phyloP scores from a whole-genome alignment of 2,329 filamentous ascomycete genomes.

The Periconia macrospinosa region DNA sequence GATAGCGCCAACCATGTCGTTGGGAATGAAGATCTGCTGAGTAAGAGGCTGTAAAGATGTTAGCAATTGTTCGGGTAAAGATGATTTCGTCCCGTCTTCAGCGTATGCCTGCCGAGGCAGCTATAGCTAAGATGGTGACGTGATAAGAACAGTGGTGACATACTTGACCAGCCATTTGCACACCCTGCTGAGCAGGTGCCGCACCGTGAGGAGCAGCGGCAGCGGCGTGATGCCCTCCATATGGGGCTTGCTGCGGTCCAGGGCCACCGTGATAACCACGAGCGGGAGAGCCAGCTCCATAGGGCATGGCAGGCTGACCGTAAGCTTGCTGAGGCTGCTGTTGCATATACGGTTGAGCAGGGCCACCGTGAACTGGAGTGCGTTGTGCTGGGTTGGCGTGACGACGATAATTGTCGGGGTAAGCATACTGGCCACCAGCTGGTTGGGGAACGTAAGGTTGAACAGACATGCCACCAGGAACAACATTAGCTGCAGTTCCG shows the following conservation, averaged over 20 bases:
- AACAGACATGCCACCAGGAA: slow-evolving; percentile 97
- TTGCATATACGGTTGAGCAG: slow-evolving; percentile 68
- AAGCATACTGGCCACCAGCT: slow-evolving; percentile 87
- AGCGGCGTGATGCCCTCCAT: slow-evolving; percentile 60
- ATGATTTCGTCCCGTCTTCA: not conserved
- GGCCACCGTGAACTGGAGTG: slow-evolving; percentile 73
- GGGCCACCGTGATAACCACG: slow-evolving; percentile 74
- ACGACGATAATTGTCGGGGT: slow-evolving; percentile 82
- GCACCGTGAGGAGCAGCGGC: slow-evolving; percentile 64
- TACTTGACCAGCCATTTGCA: slow-evolving; percentile 66
- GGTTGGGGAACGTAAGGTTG: slow-evolving; percentile 97
- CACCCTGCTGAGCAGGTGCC: slow-evolving; percentile 69
- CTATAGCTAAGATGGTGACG: not conserved
- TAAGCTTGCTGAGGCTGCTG: slow-evolving; percentile 56
- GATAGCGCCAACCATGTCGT: slow-evolving; percentile 99
- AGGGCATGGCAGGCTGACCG: slow-evolving; percentile 71
- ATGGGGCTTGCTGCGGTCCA: slow-evolving; percentile 73
- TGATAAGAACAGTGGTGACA: not conserved
- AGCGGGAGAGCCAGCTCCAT: slow-evolving; percentile 71
- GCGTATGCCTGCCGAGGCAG: no score
- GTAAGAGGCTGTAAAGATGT: slow-evolving; percentile 66
- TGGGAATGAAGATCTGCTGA: slow-evolving; percentile 98
- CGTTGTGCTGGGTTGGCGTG: slow-evolving; percentile 68
- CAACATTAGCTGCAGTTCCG: slow-evolving; percentile 87
- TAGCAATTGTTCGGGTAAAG: not conserved